Evolutionary conservation across 345 rosid genomes (phyloP), one percentile per base, ranked within the genome.

Genomic region (Punica granatum): DNA sequence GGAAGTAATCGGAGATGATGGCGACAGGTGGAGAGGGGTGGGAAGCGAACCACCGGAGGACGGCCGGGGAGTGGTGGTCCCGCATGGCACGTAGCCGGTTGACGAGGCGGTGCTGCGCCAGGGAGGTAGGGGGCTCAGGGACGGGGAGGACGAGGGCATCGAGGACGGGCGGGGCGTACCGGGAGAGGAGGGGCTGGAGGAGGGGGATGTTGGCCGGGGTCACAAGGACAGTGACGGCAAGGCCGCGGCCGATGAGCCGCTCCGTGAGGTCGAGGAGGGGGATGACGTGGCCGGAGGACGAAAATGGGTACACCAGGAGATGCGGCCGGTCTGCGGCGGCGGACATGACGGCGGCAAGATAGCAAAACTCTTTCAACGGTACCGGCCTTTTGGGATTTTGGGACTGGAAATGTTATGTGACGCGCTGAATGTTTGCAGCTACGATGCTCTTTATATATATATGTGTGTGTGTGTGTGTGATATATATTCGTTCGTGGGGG

Each of bases 221-320:
- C 59, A 86, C 41, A 16, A 82, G 56, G 6, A 86, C 59, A 48
- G 90, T 84, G 48, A 86, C 65, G 36, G 77, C 72, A 61, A 79
- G 69, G 75, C 88, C 84, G 56, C 82, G 85, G 76, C 31, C 28
- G 75, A 75, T 77, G 4, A 87, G 68, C 6, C 74, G 77, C 65
- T 77, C 76, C 60, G 93, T 74, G 73, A 90, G 86, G 68, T 87
- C 96, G 44, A 87, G 82, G 70, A 87, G 84, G 49, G 93, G 88
- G 69, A 87, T 80, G 67, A 90, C 53, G 76, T 90, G 96, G 68
- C 93, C 96, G 21, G 75, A 71, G 19, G 85, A 48, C 2, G 85
- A 84, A 74, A 77, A 84, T 9, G 96, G 91, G 46, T 75, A 74
- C 36, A 90, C 74, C 13, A 89, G 83, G 46, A 89, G 48, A 74